phyloP scores from a whole-genome alignment of 768 basidiomycete species.

The Solioccasus polychromus region DNA sequence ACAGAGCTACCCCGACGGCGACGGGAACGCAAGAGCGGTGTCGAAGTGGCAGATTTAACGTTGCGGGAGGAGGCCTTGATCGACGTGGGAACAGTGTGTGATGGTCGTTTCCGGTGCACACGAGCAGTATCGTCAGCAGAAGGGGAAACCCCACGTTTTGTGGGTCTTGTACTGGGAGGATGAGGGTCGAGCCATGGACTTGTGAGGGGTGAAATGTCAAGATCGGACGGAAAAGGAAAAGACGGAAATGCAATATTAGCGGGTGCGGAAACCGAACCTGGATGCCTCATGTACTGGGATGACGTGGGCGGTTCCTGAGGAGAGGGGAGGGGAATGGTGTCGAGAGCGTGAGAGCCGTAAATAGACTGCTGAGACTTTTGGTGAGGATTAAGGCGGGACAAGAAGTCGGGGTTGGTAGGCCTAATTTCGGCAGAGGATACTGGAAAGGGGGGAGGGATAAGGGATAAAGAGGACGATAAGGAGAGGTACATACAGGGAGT shows the following conservation, averaged over 20 bases:
- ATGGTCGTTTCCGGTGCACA: constrained; percentile 52
- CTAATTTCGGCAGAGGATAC: constrained; percentile 67
- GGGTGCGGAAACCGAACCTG: constrained; percentile 60
- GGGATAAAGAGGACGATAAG: constrained; percentile 6
- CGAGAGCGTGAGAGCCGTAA: constrained; percentile 25
- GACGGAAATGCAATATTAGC: constrained; percentile 71
- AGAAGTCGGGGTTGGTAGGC: constrained; percentile 55
- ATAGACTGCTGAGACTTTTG: constrained; percentile 26
- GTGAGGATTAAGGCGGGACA: constrained; percentile 59
- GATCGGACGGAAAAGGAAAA: constrained; percentile 46
- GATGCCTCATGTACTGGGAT: constrained; percentile 32
- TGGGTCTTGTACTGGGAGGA: constrained; percentile 25
- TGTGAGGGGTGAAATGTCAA: constrained; percentile 76
- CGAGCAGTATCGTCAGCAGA: constrained; percentile 49
- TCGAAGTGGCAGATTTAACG: constrained; percentile 54
- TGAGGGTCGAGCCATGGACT: constrained; percentile 78
- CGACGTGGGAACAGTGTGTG: constrained; percentile 33
- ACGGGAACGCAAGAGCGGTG: constrained; percentile 52
- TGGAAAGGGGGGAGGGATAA: constrained; percentile 27
- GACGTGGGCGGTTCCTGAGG: constrained; percentile 30
- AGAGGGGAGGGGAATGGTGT: constrained; percentile 26
- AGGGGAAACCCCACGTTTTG: constrained; percentile 57
- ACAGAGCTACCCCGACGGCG: constrained; percentile 42
- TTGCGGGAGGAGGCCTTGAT: constrained; percentile 23
- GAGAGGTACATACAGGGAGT: constrained; percentile 56